phyloP scores from a whole-genome alignment of 1,139 yeast species.

The Torulaspora globosa region DNA sequence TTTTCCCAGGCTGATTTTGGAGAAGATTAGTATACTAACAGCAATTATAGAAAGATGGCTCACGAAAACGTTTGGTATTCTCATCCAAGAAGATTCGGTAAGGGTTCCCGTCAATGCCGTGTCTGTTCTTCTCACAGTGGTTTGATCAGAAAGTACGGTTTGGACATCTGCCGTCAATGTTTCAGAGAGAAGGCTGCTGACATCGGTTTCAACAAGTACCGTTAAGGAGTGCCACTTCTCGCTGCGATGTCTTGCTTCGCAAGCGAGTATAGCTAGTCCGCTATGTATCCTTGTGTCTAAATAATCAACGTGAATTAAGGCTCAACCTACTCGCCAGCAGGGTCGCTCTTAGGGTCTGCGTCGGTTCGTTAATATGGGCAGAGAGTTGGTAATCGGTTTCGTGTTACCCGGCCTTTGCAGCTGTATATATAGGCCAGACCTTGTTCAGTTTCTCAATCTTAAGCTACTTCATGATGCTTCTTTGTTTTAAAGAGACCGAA shows the following conservation, averaged over 20 bases:
- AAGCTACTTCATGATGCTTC: background rate
- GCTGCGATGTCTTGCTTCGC: conserved; percentile 1
- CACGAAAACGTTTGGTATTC: conserved; percentile 99
- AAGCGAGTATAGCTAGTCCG: conserved; percentile 1
- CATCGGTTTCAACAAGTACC: conserved; percentile 97
- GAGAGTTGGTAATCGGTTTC: background rate
- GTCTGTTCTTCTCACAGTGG: conserved; percentile 99
- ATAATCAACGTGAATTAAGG: conserved; percentile 7
- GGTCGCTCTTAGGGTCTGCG: background rate
- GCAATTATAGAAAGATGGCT: conserved; percentile 64
- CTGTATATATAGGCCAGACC: conserved; percentile 6
- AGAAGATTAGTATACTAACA: conserved; percentile 5
- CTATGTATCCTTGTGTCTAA: conserved; percentile 11
- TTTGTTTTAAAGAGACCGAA: conserved; percentile 29
- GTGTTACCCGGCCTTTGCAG: background rate
- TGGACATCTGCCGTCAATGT: conserved; percentile 99
- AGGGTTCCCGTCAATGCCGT: conserved; percentile 99
- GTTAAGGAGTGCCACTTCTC: conserved; percentile 7
- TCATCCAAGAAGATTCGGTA: conserved; percentile 99
- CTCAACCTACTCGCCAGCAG: background rate
- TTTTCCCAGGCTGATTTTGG: background rate
- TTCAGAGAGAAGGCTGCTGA: conserved; percentile 99
- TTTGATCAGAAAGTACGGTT: conserved; percentile 99
- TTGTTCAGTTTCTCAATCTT: background rate
- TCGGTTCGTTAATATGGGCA: background rate